phyloP scores from a whole-genome alignment of 176 grass and related monocot species.

The barley (Hordeum vulgare) region DNA sequence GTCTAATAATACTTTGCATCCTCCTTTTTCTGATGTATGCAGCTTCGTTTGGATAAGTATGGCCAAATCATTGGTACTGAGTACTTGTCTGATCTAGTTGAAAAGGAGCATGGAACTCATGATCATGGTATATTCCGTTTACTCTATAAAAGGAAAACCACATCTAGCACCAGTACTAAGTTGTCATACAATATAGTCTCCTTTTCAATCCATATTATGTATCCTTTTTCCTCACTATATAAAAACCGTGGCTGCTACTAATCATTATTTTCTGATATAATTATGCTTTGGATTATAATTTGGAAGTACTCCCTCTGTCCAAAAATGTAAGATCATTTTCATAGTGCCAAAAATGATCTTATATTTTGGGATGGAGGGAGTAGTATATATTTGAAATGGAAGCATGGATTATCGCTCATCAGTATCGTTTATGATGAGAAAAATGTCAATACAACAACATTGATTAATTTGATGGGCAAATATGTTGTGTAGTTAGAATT shows the following conservation, averaged over 20 bases:
- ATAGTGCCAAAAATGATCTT: no score
- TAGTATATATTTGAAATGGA: slow-evolving; percentile 7
- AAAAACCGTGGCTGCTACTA: neutral
- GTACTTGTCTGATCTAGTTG: slow-evolving; percentile 93
- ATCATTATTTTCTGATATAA: neutral
- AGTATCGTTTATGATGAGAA: neutral
- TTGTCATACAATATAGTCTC: neutral
- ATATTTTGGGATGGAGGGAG: no score
- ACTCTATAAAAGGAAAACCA: neutral
- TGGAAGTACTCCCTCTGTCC: neutral
- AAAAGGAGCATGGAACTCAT: slow-evolving; percentile 71
- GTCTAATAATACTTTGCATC: slow-evolving; percentile 21
- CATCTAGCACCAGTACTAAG: neutral
- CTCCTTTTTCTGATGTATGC: slow-evolving; percentile 29
- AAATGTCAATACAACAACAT: neutral
- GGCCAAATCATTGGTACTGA: slow-evolving; percentile 80
- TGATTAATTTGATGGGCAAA: neutral
- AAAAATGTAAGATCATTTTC: no score
- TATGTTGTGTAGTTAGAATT: neutral
- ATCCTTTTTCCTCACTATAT: neutral
- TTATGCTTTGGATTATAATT: neutral
- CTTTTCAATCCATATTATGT: neutral
- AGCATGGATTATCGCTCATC: neutral
- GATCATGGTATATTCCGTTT: slow-evolving; percentile 61
- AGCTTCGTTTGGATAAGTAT: slow-evolving; percentile 77